Evolutionary conservation across 192 early-diverging fungal species (phyloP).

Genomic region (Backusella mclennaniae): DNA sequence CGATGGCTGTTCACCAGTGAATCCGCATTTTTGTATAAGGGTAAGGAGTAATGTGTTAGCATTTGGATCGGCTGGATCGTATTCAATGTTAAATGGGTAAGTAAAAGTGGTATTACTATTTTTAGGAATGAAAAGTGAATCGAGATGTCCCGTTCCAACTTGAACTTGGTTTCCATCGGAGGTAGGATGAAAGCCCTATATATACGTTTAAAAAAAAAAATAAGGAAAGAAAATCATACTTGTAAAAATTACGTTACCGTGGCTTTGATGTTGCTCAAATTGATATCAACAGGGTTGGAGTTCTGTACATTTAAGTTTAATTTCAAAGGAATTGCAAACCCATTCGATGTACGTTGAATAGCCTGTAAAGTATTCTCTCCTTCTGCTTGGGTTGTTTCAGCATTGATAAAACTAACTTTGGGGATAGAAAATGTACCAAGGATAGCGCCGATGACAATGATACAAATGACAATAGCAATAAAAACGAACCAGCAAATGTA

Average conservation of each 20-base stretch:
- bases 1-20: slow-evolving; percentile 19
- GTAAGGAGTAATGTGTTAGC: slow-evolving; percentile 38
- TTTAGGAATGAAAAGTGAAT: slow-evolving; percentile 29
- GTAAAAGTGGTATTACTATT: slow-evolving; percentile 34
- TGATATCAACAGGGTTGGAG: slow-evolving; percentile 41
- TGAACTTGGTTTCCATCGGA: slow-evolving; percentile 16
- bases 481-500: slow-evolving; percentile 29
- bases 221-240: neutral
- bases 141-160: slow-evolving; percentile 45
- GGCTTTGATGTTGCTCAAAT: slow-evolving; percentile 39
- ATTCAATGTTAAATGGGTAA: slow-evolving; percentile 48
- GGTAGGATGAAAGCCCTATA: slow-evolving; percentile 49
- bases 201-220: neutral
- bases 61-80: slow-evolving; percentile 31
- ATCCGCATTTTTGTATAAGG: slow-evolving; percentile 43
- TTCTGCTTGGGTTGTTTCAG: neutral
- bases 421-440: slow-evolving; percentile 41
- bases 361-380: neutral
- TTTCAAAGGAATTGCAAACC: slow-evolving; percentile 30
- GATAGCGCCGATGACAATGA: slow-evolving; percentile 37
- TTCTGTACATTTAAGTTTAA: slow-evolving; percentile 38
- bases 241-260: slow-evolving; percentile 35
- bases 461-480: slow-evolving; percentile 35
- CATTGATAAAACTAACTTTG: slow-evolving; percentile 33
- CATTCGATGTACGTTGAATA: slow-evolving; percentile 28